phyloP scores from a whole-genome alignment of 257 asterid genomes.

The Apocynum venetum region DNA sequence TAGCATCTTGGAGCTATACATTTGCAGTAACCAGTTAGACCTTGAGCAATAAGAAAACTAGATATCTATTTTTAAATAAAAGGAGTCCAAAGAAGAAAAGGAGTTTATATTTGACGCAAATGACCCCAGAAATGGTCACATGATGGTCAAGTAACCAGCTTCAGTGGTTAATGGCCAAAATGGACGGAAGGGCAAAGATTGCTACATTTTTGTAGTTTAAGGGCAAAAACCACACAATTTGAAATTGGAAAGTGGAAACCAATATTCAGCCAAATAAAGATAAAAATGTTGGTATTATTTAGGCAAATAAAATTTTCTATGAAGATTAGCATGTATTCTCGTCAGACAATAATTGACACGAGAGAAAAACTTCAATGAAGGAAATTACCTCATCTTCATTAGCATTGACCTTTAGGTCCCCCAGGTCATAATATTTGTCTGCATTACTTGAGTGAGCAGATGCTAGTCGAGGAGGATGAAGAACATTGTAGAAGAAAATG shows the following conservation, averaged over 20 bases:
- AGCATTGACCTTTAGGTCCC: slow-evolving; percentile 58
- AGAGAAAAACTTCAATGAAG: slow-evolving; percentile 2
- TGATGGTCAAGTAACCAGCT: not conserved
- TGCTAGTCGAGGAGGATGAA: slow-evolving; percentile 77
- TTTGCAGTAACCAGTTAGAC: not conserved
- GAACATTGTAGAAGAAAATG: slow-evolving; percentile 81
- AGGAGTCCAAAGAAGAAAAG: no score
- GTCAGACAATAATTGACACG: not conserved
- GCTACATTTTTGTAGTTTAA: not conserved
- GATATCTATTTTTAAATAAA: no score
- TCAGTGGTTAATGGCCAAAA: not conserved
- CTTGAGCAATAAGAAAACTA: no score
- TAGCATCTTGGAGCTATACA: not conserved
- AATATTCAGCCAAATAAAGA: no score
- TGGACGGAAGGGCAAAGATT: not conserved
- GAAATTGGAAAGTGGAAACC: not conserved
- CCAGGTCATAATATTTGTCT: slow-evolving; percentile 72
- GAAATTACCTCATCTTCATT: slow-evolving; percentile 68
- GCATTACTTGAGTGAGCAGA: slow-evolving; percentile 42
- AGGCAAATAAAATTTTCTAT: not conserved
- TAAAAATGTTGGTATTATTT: no score
- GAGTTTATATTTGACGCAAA: no score
- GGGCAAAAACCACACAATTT: not conserved
- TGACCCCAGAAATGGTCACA: no score
- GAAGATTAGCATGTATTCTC: not conserved